These are phyloP conservation scores for Podospora fimiseda DNA, from an alignment of 495 filamentous ascomycete species.

Conservation along the genomic window DNA sequence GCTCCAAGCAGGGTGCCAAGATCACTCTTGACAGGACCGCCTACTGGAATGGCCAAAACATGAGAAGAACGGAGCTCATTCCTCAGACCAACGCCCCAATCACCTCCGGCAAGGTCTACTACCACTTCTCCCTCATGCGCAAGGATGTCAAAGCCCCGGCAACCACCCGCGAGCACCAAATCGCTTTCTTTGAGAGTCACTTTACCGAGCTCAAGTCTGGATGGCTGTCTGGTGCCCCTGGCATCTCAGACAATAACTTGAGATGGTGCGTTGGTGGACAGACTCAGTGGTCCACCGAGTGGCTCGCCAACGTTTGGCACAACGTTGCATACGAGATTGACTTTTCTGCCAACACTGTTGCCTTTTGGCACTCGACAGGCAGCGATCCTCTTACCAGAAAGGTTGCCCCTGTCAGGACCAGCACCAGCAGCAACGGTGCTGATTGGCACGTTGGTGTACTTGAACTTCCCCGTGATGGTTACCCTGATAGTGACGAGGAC, in stretches of 20 bases:
- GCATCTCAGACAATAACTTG: constrained; percentile 41
- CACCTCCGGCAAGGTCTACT: constrained; percentile 55
- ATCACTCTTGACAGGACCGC: constrained; percentile 61
- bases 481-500: constrained; percentile 52
- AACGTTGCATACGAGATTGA: constrained; percentile 69
- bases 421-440: constrained; percentile 59
- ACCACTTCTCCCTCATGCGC: constrained; percentile 64
- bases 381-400: constrained; percentile 47
- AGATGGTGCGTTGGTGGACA: constrained; percentile 38
- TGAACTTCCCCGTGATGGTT: constrained; percentile 54
- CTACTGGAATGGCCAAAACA: constrained; percentile 53
- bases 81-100: constrained; percentile 61
- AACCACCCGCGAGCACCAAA: constrained; percentile 61
- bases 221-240: constrained; percentile 53
- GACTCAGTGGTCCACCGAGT: constrained; percentile 40
- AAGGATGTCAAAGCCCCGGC: constrained; percentile 53
- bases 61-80: constrained; percentile 57
- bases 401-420: constrained; percentile 49
- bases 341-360: constrained; percentile 54
- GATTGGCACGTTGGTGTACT: constrained; percentile 75
- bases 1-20: constrained; percentile 57
- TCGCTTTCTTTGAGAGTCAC: constrained; percentile 70
- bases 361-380: constrained; percentile 64
- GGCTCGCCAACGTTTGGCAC: constrained; percentile 60
- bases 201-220: constrained; percentile 74